Conservation (phyloP, 2,329 filamentous ascomycete genomes). For the Neofusicoccum parvum region DNA sequence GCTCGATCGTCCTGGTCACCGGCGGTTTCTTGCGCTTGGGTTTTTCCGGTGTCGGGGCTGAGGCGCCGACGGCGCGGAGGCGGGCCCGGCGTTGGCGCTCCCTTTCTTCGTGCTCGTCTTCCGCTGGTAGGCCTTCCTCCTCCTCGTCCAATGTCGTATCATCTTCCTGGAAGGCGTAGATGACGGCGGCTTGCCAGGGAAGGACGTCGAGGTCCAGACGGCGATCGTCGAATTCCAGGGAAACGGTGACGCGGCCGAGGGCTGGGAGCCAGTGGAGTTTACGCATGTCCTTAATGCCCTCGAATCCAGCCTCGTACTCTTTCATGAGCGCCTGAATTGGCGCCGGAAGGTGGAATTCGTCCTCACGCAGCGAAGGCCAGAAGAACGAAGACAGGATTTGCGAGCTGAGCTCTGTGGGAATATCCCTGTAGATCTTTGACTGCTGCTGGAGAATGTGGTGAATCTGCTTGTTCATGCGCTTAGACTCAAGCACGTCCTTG, state of each 20-base stretch:
- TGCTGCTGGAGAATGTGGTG: slow-evolving; percentile 5
- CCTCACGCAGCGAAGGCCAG: slow-evolving; percentile 81
- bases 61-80: slow-evolving; percentile 37
- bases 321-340: slow-evolving; percentile 64
- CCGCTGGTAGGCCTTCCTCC: neutral
- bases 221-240: slow-evolving; percentile 81
- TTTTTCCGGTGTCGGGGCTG: slow-evolving; percentile 28
- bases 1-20: slow-evolving; percentile 43
- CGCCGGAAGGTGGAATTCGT: slow-evolving; percentile 66
- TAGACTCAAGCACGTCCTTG: slow-evolving; percentile 84
- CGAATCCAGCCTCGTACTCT: slow-evolving; percentile 74
- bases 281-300: slow-evolving; percentile 76
- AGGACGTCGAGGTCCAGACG: slow-evolving; percentile 71
- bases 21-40: neutral
- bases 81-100: slow-evolving; percentile 26
- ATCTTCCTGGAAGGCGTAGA: slow-evolving; percentile 73
- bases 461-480: slow-evolving; percentile 70
- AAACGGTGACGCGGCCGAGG: slow-evolving; percentile 76
- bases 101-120: slow-evolving; percentile 23
- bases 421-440: slow-evolving; percentile 25
- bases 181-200: slow-evolving; percentile 85
- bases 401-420: slow-evolving; percentile 62
- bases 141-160: slow-evolving; percentile 30
- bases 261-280: slow-evolving; percentile 88
- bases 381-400: slow-evolving; percentile 91